Evolutionary conservation across 805 yeast genomes (phyloP), one percentile per base, ranked within the genome.

Genomic region (Metschnikowia lochheadii): DNA sequence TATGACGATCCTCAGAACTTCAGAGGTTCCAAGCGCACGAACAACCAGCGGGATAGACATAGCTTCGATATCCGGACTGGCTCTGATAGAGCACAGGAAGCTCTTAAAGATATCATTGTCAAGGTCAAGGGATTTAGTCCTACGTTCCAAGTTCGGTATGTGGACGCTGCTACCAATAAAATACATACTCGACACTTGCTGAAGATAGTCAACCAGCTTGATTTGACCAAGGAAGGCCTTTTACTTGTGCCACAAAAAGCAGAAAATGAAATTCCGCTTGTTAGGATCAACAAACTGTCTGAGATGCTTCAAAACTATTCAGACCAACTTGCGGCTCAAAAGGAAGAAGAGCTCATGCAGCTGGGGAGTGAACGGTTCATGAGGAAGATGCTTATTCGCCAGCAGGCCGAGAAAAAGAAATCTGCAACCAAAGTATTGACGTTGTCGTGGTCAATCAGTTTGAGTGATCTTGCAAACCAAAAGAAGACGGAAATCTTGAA

Each of bases 361-460:
- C 55, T 56, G 52, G 78, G 77, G 0, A 69, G 73, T 40, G 48
- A 54, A 1, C 62, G 66, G 10, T 72, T 73, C 6, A 57, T 56
- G 45, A 63, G 58, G 39, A 68, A 65, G 0, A 55, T 63, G 14
- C 58, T 56, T 17, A 67, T 57, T 49, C 56, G 71, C 32, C 62
- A 63, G 18, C 65, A 61, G 40, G 65, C 66, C 1, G 73, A 70
- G 43, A 64, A 63, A 61, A 73, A 71, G 55, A 70, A 68, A 49
- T 63, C 70, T 0, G 70, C 72, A 32, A 53, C 72, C n/a, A 82
- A 82, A 55, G 65, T 73, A 32, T 64, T 82, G 33, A 75, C 75
- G 40, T 62, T 82, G 3, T 73, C 82, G 10, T 82, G 86, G 86
- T 75, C 77, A 43, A 82, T 82, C 18, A 75, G 77, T n/a, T 63